Evolutionary conservation across 2,329 filamentous ascomycete genomes (phyloP).

Genomic region (Colletotrichum destructivum): DNA sequence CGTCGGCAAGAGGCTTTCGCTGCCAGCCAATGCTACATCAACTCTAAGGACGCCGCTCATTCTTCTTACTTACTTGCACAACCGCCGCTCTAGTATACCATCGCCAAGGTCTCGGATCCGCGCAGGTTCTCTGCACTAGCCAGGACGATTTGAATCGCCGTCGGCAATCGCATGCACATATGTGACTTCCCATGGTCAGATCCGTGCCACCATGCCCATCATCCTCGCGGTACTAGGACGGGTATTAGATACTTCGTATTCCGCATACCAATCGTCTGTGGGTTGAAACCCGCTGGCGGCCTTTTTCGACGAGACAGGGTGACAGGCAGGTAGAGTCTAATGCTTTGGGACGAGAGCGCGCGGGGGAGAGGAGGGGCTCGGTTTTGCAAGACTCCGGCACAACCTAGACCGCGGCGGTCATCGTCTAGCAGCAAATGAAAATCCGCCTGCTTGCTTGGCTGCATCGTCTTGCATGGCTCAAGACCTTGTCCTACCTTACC

Average conservation of each 20-base stretch:
- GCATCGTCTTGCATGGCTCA: slow-evolving; percentile 41
- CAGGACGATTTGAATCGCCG: slow-evolving; percentile 41
- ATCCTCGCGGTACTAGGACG: neutral
- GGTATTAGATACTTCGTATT: slow-evolving; percentile 1
- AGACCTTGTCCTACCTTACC: slow-evolving; percentile 39
- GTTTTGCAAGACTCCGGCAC: slow-evolving; percentile 1
- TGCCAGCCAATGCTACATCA: slow-evolving; percentile 18
- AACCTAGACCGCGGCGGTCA: slow-evolving; percentile 7
- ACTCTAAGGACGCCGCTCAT: neutral
- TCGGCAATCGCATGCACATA: slow-evolving; percentile 50
- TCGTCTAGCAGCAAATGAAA: slow-evolving; percentile 25
- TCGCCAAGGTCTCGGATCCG: slow-evolving; percentile 35
- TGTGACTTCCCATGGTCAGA: slow-evolving; percentile 51
- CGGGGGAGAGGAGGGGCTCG: neutral
- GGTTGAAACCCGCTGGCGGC: slow-evolving; percentile 18
- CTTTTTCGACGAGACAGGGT: slow-evolving; percentile 11
- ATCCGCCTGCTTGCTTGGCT: slow-evolving; percentile 36
- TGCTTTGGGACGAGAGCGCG: slow-evolving; percentile 34
- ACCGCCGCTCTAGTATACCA: slow-evolving; percentile 3
- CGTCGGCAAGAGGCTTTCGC: slow-evolving; percentile 14
- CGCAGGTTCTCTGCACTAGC: slow-evolving; percentile 28
- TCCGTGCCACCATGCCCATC: slow-evolving; percentile 45
- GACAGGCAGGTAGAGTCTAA: slow-evolving; percentile 17
- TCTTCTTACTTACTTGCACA: slow-evolving; percentile 7
- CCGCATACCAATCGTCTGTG: slow-evolving; percentile 18